Evolutionary conservation across 2,329 filamentous ascomycete genomes (phyloP).

Genomic region (Colletotrichum chrysophilum): DNA sequence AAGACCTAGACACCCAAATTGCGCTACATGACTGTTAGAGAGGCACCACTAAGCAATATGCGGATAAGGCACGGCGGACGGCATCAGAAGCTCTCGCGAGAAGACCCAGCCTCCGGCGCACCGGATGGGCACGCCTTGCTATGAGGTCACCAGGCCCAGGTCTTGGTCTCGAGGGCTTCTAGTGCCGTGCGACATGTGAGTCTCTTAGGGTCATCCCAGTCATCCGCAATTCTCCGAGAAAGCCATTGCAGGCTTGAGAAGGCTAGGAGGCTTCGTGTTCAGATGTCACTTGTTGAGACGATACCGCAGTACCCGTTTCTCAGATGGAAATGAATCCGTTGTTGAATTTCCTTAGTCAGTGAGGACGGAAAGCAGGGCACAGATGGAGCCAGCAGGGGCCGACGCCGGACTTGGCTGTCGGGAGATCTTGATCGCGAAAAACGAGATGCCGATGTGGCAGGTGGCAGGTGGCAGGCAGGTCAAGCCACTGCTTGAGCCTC

Average conservation of each 20-base stretch:
- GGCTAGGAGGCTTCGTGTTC: background rate
- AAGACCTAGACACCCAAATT: background rate
- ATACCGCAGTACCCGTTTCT: background rate
- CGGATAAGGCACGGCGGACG: background rate
- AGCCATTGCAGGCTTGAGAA: background rate
- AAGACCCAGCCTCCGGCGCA: constrained; percentile 6
- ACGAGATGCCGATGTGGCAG: background rate
- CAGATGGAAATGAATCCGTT: background rate
- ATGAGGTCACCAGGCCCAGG: constrained; percentile 17
- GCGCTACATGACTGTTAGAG: background rate
- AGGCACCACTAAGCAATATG: constrained; percentile 6
- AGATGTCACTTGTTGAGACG: background rate
- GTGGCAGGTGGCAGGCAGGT: background rate
- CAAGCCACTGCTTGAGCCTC: background rate
- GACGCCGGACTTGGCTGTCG: constrained; percentile 6
- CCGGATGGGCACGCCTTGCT: constrained; percentile 3
- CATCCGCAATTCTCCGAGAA: constrained; percentile 15
- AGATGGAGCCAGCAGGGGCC: background rate
- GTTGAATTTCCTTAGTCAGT: background rate
- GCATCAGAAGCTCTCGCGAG: background rate
- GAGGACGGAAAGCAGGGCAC: background rate
- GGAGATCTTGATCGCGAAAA: background rate
- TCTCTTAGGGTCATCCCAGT: constrained; percentile 5
- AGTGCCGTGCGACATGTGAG: constrained; percentile 13
- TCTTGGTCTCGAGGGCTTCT: background rate